Percentiles rank a stretch among this genome's conserved stretches.
These are phyloP conservation scores for Laguncularia racemosa DNA, from an alignment of 345 rosid genomes.

Conservation along the genomic window DNA sequence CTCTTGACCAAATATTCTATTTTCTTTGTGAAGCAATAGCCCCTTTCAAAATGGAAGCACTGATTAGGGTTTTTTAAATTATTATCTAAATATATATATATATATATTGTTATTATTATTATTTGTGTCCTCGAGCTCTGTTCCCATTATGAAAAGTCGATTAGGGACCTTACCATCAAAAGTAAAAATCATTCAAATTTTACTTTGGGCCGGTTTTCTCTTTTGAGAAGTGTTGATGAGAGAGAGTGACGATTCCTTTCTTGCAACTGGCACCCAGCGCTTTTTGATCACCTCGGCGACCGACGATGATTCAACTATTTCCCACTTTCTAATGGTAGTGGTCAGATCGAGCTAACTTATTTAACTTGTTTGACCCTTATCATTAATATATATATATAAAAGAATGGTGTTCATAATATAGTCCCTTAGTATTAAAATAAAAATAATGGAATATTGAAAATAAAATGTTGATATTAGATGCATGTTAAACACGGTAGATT, in stretches of 20 bases:
- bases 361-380: no score
- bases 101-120: no score
- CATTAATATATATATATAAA: no score
- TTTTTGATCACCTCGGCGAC: slow-evolving; percentile 10
- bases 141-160: slow-evolving; percentile 26
- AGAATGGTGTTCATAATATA: no score
- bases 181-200: slow-evolving; percentile 10
- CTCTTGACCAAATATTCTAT: neutral
- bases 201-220: slow-evolving; percentile 6
- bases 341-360: neutral
- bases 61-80: neutral
- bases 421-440: no score
- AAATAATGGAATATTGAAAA: no score
- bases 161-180: slow-evolving; percentile 4
- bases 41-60: neutral
- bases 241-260: slow-evolving; percentile 7
- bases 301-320: no score
- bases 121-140: slow-evolving; percentile 37
- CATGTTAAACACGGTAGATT: no score
- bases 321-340: slow-evolving; percentile 5
- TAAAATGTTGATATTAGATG: no score
- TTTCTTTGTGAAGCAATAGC: neutral
- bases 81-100: neutral
- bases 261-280: slow-evolving; percentile 9
- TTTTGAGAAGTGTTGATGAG: neutral